Evolutionary conservation across 805 yeast genomes (phyloP).

Genomic region (Brettanomyces sp.): DNA sequence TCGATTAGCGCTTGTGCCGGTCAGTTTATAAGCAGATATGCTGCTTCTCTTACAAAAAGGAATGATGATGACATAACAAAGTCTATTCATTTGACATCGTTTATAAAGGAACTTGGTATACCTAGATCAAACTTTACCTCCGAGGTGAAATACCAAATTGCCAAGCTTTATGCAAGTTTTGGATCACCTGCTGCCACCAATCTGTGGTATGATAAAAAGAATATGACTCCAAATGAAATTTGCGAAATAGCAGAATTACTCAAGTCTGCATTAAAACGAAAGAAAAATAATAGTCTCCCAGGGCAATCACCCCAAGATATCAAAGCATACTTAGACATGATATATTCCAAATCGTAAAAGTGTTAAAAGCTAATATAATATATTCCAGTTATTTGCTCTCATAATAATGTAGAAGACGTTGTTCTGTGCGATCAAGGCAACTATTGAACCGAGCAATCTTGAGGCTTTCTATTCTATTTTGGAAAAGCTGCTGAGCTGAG

Average conservation of each 20-base stretch:
- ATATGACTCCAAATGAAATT: conserved; percentile 27
- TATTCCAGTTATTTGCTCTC: not conserved
- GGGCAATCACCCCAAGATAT: not conserved
- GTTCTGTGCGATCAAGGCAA: conserved; percentile 52
- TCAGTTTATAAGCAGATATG: conserved; percentile 3
- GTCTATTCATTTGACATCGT: conserved; percentile 14
- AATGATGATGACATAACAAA: conserved; percentile 3
- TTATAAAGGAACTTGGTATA: conserved; percentile 9
- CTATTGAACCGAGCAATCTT: conserved; percentile 24
- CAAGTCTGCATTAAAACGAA: not conserved
- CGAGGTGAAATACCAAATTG: conserved; percentile 6
- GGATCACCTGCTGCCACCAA: conserved; percentile 18
- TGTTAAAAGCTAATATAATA: too few species aligned
- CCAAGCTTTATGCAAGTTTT: conserved; percentile 12
- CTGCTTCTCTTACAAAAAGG: not conserved
- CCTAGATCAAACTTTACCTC: not conserved
- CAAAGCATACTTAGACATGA: too few species aligned
- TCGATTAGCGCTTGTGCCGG: conserved; percentile 1
- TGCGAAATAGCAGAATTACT: not conserved
- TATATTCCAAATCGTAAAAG: too few species aligned
- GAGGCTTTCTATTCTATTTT: conserved; percentile 64
- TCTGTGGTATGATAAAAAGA: conserved; percentile 12
- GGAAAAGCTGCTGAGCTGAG: conserved; percentile 52
- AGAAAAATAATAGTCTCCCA: not conserved
- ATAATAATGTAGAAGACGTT: conserved; percentile 31